Base-by-base conservation (phyloP, 2,329 filamentous ascomycete genomes). In the Biscogniauxia sp. region DNA sequence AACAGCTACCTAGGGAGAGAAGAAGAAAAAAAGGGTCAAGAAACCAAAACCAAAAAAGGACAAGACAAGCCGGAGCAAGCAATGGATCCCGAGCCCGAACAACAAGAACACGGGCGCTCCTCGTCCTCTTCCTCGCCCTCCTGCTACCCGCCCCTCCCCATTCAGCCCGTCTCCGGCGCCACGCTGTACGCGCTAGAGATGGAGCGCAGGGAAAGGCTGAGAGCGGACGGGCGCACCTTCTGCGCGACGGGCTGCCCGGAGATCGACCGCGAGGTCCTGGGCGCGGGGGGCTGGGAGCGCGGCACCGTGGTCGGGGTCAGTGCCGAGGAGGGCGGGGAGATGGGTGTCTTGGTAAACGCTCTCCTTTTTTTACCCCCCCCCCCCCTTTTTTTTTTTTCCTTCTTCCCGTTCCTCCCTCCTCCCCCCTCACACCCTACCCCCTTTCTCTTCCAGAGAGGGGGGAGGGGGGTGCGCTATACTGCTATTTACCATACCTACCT, bases 241-340 rank as follows among this genome's bases (percentile, higher is more conserved):
- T 70, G 78, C 28, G 60, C 66, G 26, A 80, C 76, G 1, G 84
- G 83, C 13, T 84, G 81, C 56, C 51, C 54, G 1, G 82, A 80
- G 62, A 64, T 87, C 37, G 84, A 87, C 63, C 70, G 76, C 2
- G 69, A 79, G 28, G 75, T 82, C 5, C 72, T 86, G 5, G 59
- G 78, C 5, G 75, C 74, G 2, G 71, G 68, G 26, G 82, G 82
- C 0, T 73, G 85, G 11, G 78, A 81, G 69, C 71, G 80, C n/a
- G 84, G 83, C 0, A 73, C 72, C 20, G 77, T 87, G 0, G 79
- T 84, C 1, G 84, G 84, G 0, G 57, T 86, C 58, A 87, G 83
- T 58, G 74, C 80, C 0, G 83, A 84, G 70, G 79, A 81, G 20
- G 80, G 28, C 28, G 28, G 79, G 50, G 76, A 75, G n/a, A 70